Evolutionary conservation across 306 rosid genomes (phyloP), one percentile per base, ranked within the genome.

Genomic region (Cyclanthera cordifolia): DNA sequence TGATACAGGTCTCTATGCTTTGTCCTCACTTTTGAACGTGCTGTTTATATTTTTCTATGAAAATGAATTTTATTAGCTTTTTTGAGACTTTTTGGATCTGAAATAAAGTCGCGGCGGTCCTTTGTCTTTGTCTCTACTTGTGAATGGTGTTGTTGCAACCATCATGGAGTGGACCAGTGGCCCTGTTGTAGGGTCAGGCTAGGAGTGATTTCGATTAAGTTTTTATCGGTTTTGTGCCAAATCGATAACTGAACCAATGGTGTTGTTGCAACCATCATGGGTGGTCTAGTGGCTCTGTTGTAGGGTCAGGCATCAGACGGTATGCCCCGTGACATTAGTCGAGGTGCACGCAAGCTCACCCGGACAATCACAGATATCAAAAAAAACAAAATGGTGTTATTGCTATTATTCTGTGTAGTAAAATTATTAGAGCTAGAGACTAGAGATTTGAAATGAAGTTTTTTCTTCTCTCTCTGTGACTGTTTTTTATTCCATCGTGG

Each of bases 1-100:
- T 30, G 99, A 94, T 81, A 94, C 99, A 94, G 99, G 99, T 94
- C 91, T 85, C 69, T 82, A 80, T 69, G 30, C 37, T 41, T 50
- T 41, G 58, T 81, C 78, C 66, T 73, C 59, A 57, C 48, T 56
- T 75, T 53, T 15, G 12, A 45, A 59, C 21, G 43, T 37, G 39
- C 21, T 69, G 37, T 47, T 20, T 66, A 16, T 25, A 46, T 45
- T 45, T 43, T 46, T 46, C 24, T 15, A 16, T 45, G 53, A 2
- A 3, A 24, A 65, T 65, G 41, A 28, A 16, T 7, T 28, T 25
- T 25, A 30, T 28, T 56, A 39, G 49, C 69, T 63, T 43, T 63
- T 43, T 41, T 13, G 50, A 6, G 32, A 63, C 69, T 63, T 63
- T 37, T 20, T 43, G 63, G 34, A 64, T 41, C 34, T 43, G 34